These are phyloP conservation scores for Annulohypoxylon truncatum DNA, from an alignment of 2,329 filamentous ascomycete species.

Conservation along the genomic window DNA sequence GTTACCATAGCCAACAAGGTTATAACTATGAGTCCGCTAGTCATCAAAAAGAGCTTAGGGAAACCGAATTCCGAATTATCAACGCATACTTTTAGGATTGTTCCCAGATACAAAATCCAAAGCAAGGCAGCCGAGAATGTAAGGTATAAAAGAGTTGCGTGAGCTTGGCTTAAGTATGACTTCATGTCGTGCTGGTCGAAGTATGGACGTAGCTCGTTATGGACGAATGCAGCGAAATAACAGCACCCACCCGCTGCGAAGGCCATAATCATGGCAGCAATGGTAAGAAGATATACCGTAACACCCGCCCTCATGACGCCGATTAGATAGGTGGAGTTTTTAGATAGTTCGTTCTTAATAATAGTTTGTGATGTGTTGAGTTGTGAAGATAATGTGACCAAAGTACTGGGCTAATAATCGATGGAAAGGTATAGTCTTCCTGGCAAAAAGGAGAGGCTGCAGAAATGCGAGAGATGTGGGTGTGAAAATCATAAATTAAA, in stretches of 20 bases:
- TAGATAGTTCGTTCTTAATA: not conserved
- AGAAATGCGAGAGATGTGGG: no score
- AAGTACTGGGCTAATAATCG: no score
- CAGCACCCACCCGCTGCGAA: not conserved
- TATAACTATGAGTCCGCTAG: not conserved
- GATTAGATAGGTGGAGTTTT: not conserved
- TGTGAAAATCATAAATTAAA: no score
- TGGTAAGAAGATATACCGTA: not conserved
- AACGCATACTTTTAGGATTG: not conserved
- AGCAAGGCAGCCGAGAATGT: not conserved
- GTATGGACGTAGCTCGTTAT: slow-evolving; percentile 15
- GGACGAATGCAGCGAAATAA: slow-evolving; percentile 20
- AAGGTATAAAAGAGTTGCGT: not conserved
- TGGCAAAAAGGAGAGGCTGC: no score
- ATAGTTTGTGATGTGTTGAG: no score
- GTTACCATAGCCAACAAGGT: not conserved
- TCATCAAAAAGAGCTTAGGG: not conserved
- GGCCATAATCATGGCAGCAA: not conserved
- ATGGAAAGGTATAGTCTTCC: no score
- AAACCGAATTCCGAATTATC: not conserved
- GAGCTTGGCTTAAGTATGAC: not conserved
- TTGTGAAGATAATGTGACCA: no score
- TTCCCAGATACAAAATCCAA: not conserved
- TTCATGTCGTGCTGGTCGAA: slow-evolving; percentile 3
- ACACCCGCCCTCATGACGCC: not conserved